Evolutionary conservation across 371 early-diverging fungal genomes (phyloP), one percentile per base, ranked within the genome.

Genomic region (Circinella minor): DNA sequence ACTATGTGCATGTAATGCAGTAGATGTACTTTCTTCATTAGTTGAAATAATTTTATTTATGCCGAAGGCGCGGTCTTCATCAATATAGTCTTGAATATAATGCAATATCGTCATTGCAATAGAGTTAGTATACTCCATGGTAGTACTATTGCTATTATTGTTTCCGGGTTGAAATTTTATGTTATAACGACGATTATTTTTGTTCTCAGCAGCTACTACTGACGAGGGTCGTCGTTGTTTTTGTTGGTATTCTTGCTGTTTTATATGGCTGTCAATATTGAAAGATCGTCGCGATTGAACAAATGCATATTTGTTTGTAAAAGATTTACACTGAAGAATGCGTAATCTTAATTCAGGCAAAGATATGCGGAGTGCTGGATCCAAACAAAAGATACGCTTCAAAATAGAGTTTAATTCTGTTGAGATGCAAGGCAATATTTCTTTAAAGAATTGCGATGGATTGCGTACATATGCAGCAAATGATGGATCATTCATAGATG

Each of bases 401-500:
- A 96, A 77, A 15, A 95, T 89, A 36, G 85, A 83, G 65, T 89
- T 86, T 55, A 95, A 83, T 64, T 90, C 89, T 49, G 84, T 83
- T 5, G 94, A 90, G 43, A 95, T 92, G 36, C 65, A 70, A 61
- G 83, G 93, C 39, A 90, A 78, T 11, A 89, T 90, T 17, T 74
- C 80, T 63, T 83, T 84, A 61, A 94, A 82, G 67, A 91, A 88
- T 49, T 86, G 78, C 55, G 77, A 83, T 68, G 86, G 90, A 75
- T 89, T 81, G 39, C 73, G 74, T 10, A 88, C 75, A 74, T 87
- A 94, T 51, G 90, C 84, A 38, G 81, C 75, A 79, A 93, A 95
- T 18, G 93, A 86, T 13, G 89, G 81, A 67, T 94, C 93, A 9
- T 83, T 73, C 59, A 86, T 66, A 62, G 84, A 85, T 10, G 94